These are phyloP conservation scores for Fonsecaea erecta DNA, from an alignment of 2,329 filamentous ascomycete genomes.

Conservation along the genomic window DNA sequence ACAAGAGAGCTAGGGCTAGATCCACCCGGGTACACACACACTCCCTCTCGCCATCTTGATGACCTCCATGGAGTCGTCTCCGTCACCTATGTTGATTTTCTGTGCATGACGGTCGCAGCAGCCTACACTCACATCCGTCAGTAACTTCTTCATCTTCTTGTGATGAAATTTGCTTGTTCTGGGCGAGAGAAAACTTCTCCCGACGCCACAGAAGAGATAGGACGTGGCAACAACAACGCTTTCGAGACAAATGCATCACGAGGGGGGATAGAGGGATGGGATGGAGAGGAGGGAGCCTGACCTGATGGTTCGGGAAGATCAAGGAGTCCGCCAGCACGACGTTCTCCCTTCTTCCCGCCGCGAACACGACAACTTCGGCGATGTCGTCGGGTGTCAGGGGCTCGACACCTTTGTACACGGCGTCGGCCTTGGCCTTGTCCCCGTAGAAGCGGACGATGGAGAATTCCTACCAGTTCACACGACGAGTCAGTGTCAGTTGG, in stretches of 20 bases:
- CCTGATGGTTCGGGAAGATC: conserved; percentile 85
- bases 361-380: conserved; percentile 86
- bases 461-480: conserved; percentile 63
- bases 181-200: background rate
- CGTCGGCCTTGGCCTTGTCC: conserved; percentile 86
- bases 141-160: background rate
- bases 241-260: too few relatives aligned
- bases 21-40: background rate
- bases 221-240: background rate
- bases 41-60: too few relatives aligned
- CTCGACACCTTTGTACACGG: conserved; percentile 74
- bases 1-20: background rate
- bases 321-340: conserved; percentile 87
- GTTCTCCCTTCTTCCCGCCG: conserved; percentile 82
- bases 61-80: background rate
- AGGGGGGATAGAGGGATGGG: too few relatives aligned
- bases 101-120: conserved; percentile 15
- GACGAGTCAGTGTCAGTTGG: background rate
- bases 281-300: conserved; percentile 12
- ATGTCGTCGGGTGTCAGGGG: conserved; percentile 89
- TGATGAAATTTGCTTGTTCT: too few relatives aligned
- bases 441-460: conserved; percentile 86
- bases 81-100: conserved; percentile 1
- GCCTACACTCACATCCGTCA: conserved; percentile 3
- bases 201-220: background rate